Base-by-base conservation (phyloP, 2,329 filamentous ascomycete genomes). In the Aurifilum marmelostoma region DNA sequence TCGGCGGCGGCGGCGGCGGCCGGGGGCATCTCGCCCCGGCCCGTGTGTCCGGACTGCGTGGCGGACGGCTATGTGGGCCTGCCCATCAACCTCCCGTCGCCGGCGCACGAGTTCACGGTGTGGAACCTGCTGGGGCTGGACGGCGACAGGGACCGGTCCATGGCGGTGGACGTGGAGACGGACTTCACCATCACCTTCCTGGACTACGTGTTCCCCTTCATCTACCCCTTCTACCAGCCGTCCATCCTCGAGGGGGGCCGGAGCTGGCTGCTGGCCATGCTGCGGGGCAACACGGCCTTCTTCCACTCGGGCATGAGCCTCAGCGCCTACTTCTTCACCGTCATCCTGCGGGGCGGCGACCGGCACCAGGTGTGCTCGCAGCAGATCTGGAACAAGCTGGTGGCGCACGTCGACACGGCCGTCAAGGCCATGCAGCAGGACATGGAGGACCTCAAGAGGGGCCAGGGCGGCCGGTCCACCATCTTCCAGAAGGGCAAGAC, bases 171-270 rank as follows among this genome's bases (percentile, higher is more conserved):
- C 41, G 67, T 69, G 14, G 75, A 76, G 47, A 71, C 73, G 2
- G 73, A 75, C 73, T 81, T 84, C 58, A 77, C 86, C 68, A 87
- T 88, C 83, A 82, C 87, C 68, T 90, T 89, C 74, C 80, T 90
- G 60, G 88, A 91, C 75, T 84, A 87, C 71, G 81, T 89, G 27
- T 84, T 90, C 71, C 88, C 88, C 1, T 87, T 89, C 72, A 77
- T 90, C 1, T 90, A 88, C 74, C 89, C 89, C 2, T 87, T 89
- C 75, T 90, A 90, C 76, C 83, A 83, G 2, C 88, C 88, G 0
- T 80, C 81, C 2, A 74, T 88, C 7, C 79, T 86, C 3, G 80
- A 85, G 67, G 84, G 86, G n/a, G 88, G 88, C 18, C 83, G 85
- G 63, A 83, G 85, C 34, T 91, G 88, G 88, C 80, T 90, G 37